Evolutionary conservation across 495 filamentous ascomycete species (phyloP), one percentile per base, ranked within the genome.

Genomic region (Peziza echinospora): DNA sequence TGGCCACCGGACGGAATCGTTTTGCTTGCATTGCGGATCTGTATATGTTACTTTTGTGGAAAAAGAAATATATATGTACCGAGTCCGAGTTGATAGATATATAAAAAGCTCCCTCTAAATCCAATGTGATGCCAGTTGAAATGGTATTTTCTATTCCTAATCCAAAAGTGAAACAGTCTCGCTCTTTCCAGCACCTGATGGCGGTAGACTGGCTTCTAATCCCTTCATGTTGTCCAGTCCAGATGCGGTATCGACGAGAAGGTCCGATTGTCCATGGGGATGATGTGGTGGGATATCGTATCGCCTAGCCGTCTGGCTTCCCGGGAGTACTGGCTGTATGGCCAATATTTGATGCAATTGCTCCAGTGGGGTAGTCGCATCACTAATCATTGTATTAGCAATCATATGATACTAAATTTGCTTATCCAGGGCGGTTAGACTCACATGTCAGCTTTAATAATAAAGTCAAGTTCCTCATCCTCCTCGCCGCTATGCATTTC

Each of bases 391-490:
- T 26, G 42, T n/a, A 49, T 45, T 37, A 42, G 25, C 9, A 17
- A 6, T 30, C 28, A 17, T 19, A 5, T 49, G 23, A 5, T 16
- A 51, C 47, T n/a, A 6, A 40, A 17, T 23, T 41, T 25, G 30
- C 46, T 17, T n/a, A n/a, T n/a, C n/a, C n/a, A n/a, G n/a, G 23
- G 41, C 11, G 26, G 48, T 17, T 67, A 9, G 22, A 63, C 78
- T 64, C 65, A 94, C 84, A 96, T 75, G 49, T 78, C 66, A 10
- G 91, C 80, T 58, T 84, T 79, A 55, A 99, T 78, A 54, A 96
- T 84, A 82, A 83, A 99, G 61, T 99, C 91, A 21, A 99, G 66
- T 48, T 80, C 78, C 48, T 74, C 73, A 55, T 93, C 84, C 16
- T 85, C 87, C 53, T 91, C 86, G 43, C 83, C 82, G 5, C 68